A percentile compares a stretch with the other conserved stretches of the same genome.
These are phyloP conservation scores for Mycena sanguinolenta DNA, from an alignment of 768 basidiomycete species.

Conservation along the genomic window DNA sequence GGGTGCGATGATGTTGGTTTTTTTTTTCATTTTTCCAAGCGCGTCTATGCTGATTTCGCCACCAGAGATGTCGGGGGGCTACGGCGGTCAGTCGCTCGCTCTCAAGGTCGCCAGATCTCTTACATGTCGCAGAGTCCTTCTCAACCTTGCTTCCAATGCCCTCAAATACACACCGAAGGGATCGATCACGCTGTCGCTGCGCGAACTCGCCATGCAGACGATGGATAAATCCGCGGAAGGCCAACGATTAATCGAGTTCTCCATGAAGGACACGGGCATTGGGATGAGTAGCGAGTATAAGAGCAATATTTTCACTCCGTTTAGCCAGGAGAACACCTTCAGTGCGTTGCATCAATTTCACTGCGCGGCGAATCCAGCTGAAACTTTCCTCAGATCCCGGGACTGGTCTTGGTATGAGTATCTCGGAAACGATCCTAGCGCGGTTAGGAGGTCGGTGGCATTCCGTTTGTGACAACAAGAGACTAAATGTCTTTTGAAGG, in stretches of 20 bases:
- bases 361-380: neutral
- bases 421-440: constrained; percentile 14
- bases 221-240: neutral
- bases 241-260: constrained; percentile 19
- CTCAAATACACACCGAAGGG: constrained; percentile 26
- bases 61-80: constrained; percentile 20
- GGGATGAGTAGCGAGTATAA: constrained; percentile 28
- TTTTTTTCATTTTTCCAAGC: neutral
- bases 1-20: constrained; percentile 11
- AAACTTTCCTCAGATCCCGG: constrained; percentile 13
- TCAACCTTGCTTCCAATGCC: constrained; percentile 26
- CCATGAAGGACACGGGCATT: constrained; percentile 23
- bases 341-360: neutral
- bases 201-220: neutral
- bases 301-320: constrained; percentile 21
- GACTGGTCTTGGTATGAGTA: constrained; percentile 25
- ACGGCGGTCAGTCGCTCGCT: constrained; percentile 1
- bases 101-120: neutral
- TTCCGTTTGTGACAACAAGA: too few relatives aligned
- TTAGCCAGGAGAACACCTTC: constrained; percentile 16
- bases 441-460: constrained; percentile 9
- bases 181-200: constrained; percentile 16
- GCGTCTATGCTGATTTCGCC: neutral
- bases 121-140: constrained; percentile 9
- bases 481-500: neutral